A percentile compares a stretch with the other conserved stretches of the same genome.
Evolutionary conservation across 2,329 filamentous ascomycete genomes (phyloP).

Genomic region (Phaeophleospora eucalypticola): DNA sequence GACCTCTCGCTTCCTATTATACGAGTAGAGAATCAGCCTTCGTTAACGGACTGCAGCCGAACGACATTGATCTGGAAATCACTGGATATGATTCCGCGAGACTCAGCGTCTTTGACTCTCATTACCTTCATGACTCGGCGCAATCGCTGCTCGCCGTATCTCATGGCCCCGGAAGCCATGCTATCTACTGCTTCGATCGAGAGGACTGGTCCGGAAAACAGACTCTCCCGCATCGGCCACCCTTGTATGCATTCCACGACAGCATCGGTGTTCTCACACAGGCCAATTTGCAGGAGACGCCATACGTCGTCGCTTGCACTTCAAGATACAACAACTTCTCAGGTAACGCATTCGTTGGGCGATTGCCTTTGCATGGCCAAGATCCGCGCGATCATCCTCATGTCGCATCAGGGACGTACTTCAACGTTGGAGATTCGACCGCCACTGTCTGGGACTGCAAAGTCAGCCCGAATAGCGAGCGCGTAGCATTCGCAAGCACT

Average conservation of each 20-base stretch:
- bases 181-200: neutral
- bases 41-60: slow-evolving; percentile 1
- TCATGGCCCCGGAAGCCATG: slow-evolving; percentile 1
- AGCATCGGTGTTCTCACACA: neutral
- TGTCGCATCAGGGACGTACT: neutral
- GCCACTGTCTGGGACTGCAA: slow-evolving; percentile 12
- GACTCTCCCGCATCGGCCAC: neutral
- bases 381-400: neutral
- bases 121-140: slow-evolving; percentile 1
- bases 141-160: slow-evolving; percentile 1
- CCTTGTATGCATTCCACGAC: slow-evolving; percentile 7
- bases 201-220: neutral
- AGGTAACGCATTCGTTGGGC: slow-evolving; percentile 4
- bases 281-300: neutral
- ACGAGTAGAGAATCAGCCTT: neutral
- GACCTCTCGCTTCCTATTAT: neutral
- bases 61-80: neutral
- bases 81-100: neutral
- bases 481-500: slow-evolving; percentile 4
- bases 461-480: neutral
- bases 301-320: slow-evolving; percentile 3
- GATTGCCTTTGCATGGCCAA: neutral
- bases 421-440: slow-evolving; percentile 1
- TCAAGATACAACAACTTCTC: neutral
- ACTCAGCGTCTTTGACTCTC: neutral